Evolutionary conservation across 176 grass and related monocot species (phyloP).

Genomic region (Hyparrhenia diplandra): DNA sequence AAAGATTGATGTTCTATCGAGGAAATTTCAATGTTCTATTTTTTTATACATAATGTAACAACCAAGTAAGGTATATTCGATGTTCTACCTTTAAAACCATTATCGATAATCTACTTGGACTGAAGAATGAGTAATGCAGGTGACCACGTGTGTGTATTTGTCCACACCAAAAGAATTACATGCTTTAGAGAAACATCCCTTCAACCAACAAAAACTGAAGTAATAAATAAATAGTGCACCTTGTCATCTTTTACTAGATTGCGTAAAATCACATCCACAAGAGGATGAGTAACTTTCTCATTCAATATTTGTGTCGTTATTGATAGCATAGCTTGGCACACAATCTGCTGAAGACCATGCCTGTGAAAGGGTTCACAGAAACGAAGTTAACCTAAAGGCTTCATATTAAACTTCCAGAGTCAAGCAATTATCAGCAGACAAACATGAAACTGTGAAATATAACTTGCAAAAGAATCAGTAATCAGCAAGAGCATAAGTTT

Average conservation of each 20-base stretch:
- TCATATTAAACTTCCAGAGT: not conserved
- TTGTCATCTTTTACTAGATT: conserved; percentile 87
- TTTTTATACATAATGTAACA: too few relatives aligned
- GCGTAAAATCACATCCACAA: conserved; percentile 71
- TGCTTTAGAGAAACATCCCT: conserved; percentile 15
- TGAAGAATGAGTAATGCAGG: not conserved
- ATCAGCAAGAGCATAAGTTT: too few relatives aligned
- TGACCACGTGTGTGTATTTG: not conserved
- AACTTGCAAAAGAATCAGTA: not conserved
- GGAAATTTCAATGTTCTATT: too few relatives aligned
- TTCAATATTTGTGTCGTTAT: conserved; percentile 75
- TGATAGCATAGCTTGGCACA: conserved; percentile 70
- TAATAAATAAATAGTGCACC: conserved; percentile 33
- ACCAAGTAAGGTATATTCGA: too few relatives aligned
- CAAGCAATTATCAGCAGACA: not conserved
- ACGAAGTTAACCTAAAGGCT: not conserved
- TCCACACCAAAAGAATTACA: conserved; percentile 10
- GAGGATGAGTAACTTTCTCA: conserved; percentile 75
- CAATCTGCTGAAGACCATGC: conserved; percentile 66
- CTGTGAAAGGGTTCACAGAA: conserved; percentile 35
- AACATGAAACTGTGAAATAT: not conserved
- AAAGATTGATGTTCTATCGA: too few relatives aligned
- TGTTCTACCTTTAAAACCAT: too few relatives aligned
- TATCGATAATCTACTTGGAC: conserved; percentile 14
- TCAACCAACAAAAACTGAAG: not conserved